Percentiles rank a stretch among this genome's conserved stretches.
These are phyloP conservation scores for Chlorella vulgaris DNA, from an alignment of 139 green algal species.

Conservation along the genomic window DNA sequence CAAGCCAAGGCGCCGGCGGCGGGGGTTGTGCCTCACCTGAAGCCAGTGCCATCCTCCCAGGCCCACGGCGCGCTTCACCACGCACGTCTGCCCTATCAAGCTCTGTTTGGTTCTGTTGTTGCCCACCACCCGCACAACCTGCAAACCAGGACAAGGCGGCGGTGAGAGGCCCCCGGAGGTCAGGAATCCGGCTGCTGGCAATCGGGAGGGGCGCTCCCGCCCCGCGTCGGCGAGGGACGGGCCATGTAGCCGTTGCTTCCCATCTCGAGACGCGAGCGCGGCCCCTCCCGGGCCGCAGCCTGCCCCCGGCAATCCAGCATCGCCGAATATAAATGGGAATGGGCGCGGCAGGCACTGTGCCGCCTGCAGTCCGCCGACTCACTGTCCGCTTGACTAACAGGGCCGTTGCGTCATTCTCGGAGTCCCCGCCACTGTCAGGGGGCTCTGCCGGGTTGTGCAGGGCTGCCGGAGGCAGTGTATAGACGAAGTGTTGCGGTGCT, in stretches of 20 bases:
- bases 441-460: constrained; percentile 1
- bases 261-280: neutral
- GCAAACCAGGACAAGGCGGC: neutral
- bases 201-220: too few relatives aligned
- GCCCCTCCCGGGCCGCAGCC: neutral
- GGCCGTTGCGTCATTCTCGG: constrained; percentile 11
- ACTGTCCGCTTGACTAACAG: constrained; percentile 16
- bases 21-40: too few relatives aligned
- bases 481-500: neutral
- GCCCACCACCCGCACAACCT: constrained; percentile 53
- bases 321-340: neutral
- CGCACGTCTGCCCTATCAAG: constrained; percentile 50
- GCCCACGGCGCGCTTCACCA: constrained; percentile 69
- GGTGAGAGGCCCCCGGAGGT: neutral
- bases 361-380: neutral
- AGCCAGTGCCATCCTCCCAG: constrained; percentile 83
- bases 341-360: neutral
- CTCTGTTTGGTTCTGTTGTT: constrained; percentile 61
- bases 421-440: constrained; percentile 1
- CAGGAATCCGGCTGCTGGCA: too few relatives aligned
- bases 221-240: too few relatives aligned
- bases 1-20: neutral
- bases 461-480: neutral
- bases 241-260: too few relatives aligned
- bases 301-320: neutral